Evolutionary conservation across 345 rosid species (phyloP), one percentile per base, ranked within the genome.

Genomic region (Moricandia moricandioides): DNA sequence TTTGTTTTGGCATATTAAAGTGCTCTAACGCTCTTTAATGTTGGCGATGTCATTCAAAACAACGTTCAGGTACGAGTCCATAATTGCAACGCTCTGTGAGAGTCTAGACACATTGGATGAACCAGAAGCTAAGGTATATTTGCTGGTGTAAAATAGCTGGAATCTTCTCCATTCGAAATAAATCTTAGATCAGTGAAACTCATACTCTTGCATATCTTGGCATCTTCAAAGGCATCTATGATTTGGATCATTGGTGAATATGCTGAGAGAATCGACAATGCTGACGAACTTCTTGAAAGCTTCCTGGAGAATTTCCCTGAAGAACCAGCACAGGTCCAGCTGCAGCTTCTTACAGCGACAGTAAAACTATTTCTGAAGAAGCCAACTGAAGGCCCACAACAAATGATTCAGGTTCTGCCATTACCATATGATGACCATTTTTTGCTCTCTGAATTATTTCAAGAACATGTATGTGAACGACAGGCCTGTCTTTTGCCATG

Each of bases 201-300:
- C 55, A 69, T 29, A 17, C 39, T 29, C 63, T 13, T 54, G 68
- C 7, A 29, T 51, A 29, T 76, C 63, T 39, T 69, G 67, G 34
- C 56, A 69, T 69, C 64, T 61, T 51, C 21, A 16, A 83, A 95
- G 99, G 99, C 99, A 61, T 95, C 99, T 62, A 95, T 95, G 99
- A 92, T 95, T 70, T 95, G 99, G 99, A 95, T 92, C 74, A 92
- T 95, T 82, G 99, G 99, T 66, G 99, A 95, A 81, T 95, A 95
- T 85, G 99, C 99, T 8, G 97, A 95, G 81, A 89, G 99, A 88
- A 95, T 95, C 62, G 97, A 95, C 88, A 92, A 95, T 86, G 97
- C 97, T 55, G 99, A 95, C 82, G 99, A 95, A 72, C 97, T 95
- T 73, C 93, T 95, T 58, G 97, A 95, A 85, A 90, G 99, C 90